Evolutionary conservation across 768 basidiomycete genomes (phyloP), one percentile per base, ranked within the genome.

Genomic region (Collybiopsis luxurians): DNA sequence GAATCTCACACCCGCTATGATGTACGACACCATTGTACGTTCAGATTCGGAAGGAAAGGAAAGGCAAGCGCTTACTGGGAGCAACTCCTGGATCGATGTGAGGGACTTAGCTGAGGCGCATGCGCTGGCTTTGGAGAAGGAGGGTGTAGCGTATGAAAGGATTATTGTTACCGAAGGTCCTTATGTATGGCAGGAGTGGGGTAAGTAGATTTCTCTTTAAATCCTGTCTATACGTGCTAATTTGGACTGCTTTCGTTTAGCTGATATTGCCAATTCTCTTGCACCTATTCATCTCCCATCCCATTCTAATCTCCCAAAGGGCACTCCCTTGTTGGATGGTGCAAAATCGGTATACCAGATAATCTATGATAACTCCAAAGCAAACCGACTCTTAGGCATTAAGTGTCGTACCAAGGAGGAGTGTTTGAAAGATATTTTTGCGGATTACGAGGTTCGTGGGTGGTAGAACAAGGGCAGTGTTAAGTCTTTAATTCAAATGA

Each of bases 81-180:
- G 70, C 4, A 63, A 64, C 12, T 57, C 61, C 23, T 82, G 77
- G 74, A 63, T 80, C 28, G 81, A 85, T 50, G 83, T 84, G 5
- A 76, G 83, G 5, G 84, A 86, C 63, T 64, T 83, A 34, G 84
- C 84, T 0, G 70, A 76, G 23, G 85, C 78, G 0, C 86, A 89
- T 64, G 73, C 75, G 0, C 66, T 71, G 4, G 82, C 83, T 4
- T 66, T 90, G 19, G 74, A 75, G 53, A 78, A 74, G 49, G 71
- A 76, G 26, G 75, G 71, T 2, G 86, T 85, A 0, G 79, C 77
- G 2, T 81, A 81, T 1, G 74, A 88, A 54, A 72, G 88, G 31
- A 78, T 88, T 63, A 76, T 89, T 63, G 60, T 81, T 39, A 69
- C 67, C n/a, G 69, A 66, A 2, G 74, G 77, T 7, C 36, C 64